Evolutionary conservation across 768 basidiomycete genomes (phyloP), one percentile per base, ranked within the genome.

Genomic region (Mycena indigotica): DNA sequence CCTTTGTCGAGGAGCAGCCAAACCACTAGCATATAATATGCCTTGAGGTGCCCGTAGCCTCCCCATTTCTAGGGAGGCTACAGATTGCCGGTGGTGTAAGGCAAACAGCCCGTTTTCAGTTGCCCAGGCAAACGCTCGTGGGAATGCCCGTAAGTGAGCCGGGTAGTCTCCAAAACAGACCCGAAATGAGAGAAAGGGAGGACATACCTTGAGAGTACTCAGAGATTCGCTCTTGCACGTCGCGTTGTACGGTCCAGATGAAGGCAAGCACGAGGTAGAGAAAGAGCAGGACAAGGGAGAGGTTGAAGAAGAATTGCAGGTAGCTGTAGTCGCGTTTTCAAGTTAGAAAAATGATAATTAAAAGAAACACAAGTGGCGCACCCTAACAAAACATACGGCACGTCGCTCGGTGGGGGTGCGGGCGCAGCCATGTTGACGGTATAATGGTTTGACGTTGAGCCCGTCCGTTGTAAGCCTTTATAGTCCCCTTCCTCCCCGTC

Each of bases 221-320:
- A 10, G 85, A 80, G 62, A 97, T 87, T 28, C 91, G 86, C 35
- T 93, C 86, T 62, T 88, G 85, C 23, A 99, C 94, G 69, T 99
- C 96, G 52, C 84, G 82, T 65, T 93, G 90, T 29, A 99, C 87
- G 8, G 94, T 95, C 57, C 91, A 75, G 67, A 98, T 87, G 74
- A 95, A 94, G 69, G 90, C 87, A 46, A 95, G 74, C 44, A 89
- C 77, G 57, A 98, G 80, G 69, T 95, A 97, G 60, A 99, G 75
- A 67, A 92, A 89, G 48, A 95, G 76, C 38, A 91, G 65, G 48
- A 94, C 85, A 32, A 98, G 82, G 5, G 90, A 87, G 23, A 91
- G 75, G 72, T 98, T 97, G 77, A 97, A 97, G 73, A 91, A 85
- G 74, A 98, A 93, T 70, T 98, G 96, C 21, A 96, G 77, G 72